These are phyloP conservation scores for Musa troglodytarum DNA, from an alignment of 176 grass and related monocot genomes.

Conservation along the genomic window DNA sequence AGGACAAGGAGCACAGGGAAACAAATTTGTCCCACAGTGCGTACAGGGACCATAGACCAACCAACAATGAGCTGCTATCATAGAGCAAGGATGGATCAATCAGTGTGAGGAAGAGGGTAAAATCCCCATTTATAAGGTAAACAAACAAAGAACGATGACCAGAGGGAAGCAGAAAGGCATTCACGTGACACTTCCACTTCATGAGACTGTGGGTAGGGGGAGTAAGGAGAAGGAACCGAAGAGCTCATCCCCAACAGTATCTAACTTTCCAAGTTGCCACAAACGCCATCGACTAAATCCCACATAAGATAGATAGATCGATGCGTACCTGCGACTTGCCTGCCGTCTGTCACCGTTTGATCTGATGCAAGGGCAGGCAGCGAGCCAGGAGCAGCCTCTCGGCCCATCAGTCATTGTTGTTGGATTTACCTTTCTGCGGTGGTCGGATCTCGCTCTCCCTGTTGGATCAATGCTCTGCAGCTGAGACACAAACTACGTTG, in stretches of 20 bases:
- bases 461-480: no score
- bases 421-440: no score
- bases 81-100: not conserved
- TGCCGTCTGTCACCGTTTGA: not conserved
- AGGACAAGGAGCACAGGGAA: not conserved
- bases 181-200: not conserved
- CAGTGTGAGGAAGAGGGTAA: not conserved
- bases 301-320: no score
- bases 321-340: no score
- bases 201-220: not conserved
- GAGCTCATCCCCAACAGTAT: not conserved
- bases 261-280: not conserved
- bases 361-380: conserved; percentile 3
- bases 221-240: not conserved
- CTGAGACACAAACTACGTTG: not conserved
- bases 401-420: not conserved
- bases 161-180: not conserved
- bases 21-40: not conserved
- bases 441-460: not conserved
- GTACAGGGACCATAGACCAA: not conserved
- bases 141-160: not conserved
- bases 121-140: not conserved
- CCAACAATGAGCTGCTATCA: not conserved
- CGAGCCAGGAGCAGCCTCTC: not conserved
- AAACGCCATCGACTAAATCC: no score